These are phyloP conservation scores for Phytopythium kandeliae DNA, from an alignment of 352 stramenopile species.

Conservation along the genomic window DNA sequence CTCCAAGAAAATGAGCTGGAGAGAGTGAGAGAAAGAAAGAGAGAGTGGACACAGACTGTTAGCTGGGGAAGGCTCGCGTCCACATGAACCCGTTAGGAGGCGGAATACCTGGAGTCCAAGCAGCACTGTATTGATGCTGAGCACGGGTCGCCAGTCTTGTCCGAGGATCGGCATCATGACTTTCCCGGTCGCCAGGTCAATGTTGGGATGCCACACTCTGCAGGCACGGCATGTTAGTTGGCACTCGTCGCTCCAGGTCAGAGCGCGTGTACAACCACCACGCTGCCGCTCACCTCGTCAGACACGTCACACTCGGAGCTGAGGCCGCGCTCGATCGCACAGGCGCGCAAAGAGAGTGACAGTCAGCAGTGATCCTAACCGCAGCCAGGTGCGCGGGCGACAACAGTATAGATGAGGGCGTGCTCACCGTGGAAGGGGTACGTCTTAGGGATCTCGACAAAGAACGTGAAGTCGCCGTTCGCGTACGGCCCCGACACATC, in stretches of 20 bases:
- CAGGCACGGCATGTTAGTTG: slow-evolving; percentile 1
- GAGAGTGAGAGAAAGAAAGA: not conserved
- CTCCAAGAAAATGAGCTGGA: slow-evolving; percentile 76
- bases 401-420: no score
- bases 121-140: slow-evolving; percentile 84
- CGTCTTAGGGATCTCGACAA: slow-evolving; percentile 82
- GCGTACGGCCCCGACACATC: slow-evolving; percentile 69
- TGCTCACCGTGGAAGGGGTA: slow-evolving; percentile 80
- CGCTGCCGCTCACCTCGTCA: slow-evolving; percentile 39
- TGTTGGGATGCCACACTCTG: slow-evolving; percentile 84
- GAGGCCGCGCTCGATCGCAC: slow-evolving; percentile 2
- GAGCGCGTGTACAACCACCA: no score
- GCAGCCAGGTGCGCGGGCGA: no score
- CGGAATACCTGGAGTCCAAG: slow-evolving; percentile 77
- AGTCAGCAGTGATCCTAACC: no score
- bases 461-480: slow-evolving; percentile 84
- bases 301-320: slow-evolving; percentile 69
- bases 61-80: no score
- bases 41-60: not conserved
- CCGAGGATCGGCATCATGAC: slow-evolving; percentile 87
- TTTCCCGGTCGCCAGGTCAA: slow-evolving; percentile 62
- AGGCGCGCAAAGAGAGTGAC: not conserved
- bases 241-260: no score
- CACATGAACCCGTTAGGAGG: no score
- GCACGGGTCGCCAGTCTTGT: slow-evolving; percentile 78